Evolutionary conservation across 768 basidiomycete genomes (phyloP).

Genomic region (Pulveroboletus sp.): DNA sequence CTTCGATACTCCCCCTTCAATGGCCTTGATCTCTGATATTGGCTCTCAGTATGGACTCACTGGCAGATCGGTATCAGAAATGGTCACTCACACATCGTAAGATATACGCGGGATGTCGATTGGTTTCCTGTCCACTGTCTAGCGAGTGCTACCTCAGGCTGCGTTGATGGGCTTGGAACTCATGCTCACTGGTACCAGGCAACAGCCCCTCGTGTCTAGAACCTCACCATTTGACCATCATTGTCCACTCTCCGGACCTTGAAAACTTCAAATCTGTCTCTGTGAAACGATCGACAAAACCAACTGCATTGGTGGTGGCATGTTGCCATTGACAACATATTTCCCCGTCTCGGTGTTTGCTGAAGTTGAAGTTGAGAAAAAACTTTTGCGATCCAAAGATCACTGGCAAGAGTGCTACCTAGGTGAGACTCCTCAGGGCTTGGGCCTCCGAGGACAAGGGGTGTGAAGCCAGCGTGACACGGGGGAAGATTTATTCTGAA

Average conservation of each 20-base stretch:
- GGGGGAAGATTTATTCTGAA: conserved; percentile 30
- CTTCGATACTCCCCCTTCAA: conserved; percentile 2
- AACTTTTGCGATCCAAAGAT: not conserved
- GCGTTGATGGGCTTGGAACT: too few species aligned
- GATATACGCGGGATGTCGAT: conserved; percentile 8
- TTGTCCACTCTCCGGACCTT: conserved; percentile 54
- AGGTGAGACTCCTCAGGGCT: conserved; percentile 33
- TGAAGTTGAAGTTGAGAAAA: not conserved
- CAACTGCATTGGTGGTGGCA: conserved; percentile 40
- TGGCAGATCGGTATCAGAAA: not conserved
- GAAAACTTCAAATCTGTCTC: conserved; percentile 13
- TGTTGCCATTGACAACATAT: conserved; percentile 39
- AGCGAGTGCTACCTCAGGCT: not conserved
- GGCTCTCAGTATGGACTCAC: not conserved
- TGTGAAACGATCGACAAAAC: conserved; percentile 21
- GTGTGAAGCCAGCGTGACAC: conserved; percentile 30
- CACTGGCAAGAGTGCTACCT: conserved; percentile 19
- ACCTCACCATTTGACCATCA: conserved; percentile 51
- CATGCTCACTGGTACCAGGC: conserved; percentile 9
- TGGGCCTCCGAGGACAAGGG: conserved; percentile 22
- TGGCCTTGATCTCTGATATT: not conserved
- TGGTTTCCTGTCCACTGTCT: not conserved
- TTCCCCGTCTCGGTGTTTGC: conserved; percentile 33
- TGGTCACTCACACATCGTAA: conserved; percentile 9
- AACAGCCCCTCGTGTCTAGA: conserved; percentile 29